Evolutionary conservation across 495 filamentous ascomycete genomes (phyloP).

Genomic region (Bacidia gigantensis): DNA sequence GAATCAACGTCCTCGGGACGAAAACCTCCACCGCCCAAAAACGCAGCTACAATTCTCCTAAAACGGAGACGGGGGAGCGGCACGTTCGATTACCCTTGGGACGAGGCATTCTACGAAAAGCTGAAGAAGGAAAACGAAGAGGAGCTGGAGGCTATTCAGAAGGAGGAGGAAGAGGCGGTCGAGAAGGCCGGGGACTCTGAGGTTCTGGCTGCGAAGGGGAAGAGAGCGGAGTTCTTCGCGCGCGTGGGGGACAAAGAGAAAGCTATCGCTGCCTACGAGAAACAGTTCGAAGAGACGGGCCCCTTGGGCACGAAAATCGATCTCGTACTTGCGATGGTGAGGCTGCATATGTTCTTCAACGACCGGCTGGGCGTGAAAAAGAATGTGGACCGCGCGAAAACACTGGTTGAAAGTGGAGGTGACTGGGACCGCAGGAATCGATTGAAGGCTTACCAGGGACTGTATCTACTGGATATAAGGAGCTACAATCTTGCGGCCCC

Average conservation of each 20-base stretch:
- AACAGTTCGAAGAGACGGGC: slow-evolving; percentile 83
- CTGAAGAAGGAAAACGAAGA: slow-evolving; percentile 77
- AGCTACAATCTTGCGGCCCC: slow-evolving; percentile 83
- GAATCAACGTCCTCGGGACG: slow-evolving; percentile 53
- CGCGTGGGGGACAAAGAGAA: slow-evolving; percentile 94
- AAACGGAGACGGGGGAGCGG: slow-evolving; percentile 48
- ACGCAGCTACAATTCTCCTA: slow-evolving; percentile 49
- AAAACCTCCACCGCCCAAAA: slow-evolving; percentile 43
- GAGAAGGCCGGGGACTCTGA: slow-evolving; percentile 96
- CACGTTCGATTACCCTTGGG: slow-evolving; percentile 67
- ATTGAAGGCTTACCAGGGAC: slow-evolving; percentile 93
- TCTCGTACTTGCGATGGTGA: slow-evolving; percentile 86
- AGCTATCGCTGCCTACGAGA: slow-evolving; percentile 81
- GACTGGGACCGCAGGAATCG: slow-evolving; percentile 98
- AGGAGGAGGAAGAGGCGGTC: slow-evolving; percentile 86
- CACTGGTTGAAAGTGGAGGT: slow-evolving; percentile 81
- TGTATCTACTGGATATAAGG: slow-evolving; percentile 81
- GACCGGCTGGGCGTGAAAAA: slow-evolving; percentile 86
- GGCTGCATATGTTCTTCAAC: slow-evolving; percentile 88
- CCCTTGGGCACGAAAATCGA: slow-evolving; percentile 95
- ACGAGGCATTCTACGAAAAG: slow-evolving; percentile 74
- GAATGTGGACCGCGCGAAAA: slow-evolving; percentile 78
- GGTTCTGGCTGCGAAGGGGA: slow-evolving; percentile 79
- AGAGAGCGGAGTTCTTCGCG: slow-evolving; percentile 91
- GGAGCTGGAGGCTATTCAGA: slow-evolving; percentile 82